These are phyloP conservation scores for Beauveria caledonica DNA, from an alignment of 2,329 filamentous ascomycete genomes.

Conservation along the genomic window DNA sequence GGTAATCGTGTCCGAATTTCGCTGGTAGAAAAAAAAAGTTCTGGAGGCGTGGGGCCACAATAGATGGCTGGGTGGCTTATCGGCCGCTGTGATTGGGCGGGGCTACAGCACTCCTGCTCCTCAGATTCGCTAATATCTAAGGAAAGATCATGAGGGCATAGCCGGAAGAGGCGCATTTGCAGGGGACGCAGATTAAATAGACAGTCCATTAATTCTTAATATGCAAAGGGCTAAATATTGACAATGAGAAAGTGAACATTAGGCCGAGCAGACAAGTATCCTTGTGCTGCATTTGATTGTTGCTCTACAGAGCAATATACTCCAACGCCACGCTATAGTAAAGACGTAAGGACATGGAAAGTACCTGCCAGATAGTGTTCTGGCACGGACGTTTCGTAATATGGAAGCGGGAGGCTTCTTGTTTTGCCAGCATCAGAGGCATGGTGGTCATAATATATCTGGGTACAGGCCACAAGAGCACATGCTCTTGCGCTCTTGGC, in stretches of 20 bases:
- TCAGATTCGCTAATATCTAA: too few species aligned
- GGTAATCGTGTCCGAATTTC: neutral
- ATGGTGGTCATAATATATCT: neutral
- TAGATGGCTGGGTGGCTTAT: neutral
- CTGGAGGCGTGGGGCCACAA: constrained; percentile 11
- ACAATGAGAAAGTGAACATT: too few species aligned
- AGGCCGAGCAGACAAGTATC: too few species aligned
- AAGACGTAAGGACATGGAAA: neutral
- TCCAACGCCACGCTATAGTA: too few species aligned
- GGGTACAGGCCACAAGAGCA: neutral
- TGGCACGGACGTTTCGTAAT: neutral
- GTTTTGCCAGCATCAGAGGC: neutral
- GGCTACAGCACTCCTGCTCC: too few species aligned
- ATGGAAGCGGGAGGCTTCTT: neutral
- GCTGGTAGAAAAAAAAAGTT: constrained; percentile 8
- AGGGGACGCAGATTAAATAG: too few species aligned
- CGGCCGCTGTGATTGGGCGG: neutral
- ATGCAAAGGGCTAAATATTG: too few species aligned
- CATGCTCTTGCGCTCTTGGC: neutral
- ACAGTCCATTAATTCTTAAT: too few species aligned
- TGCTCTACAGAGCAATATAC: too few species aligned
- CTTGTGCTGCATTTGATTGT: too few species aligned
- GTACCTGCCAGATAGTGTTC: neutral
- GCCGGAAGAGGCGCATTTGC: too few species aligned
- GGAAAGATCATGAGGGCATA: too few species aligned